A percentile compares a stretch with the other conserved stretches of the same genome.
Conservation (phyloP, 495 filamentous ascomycete species). For the Apiosordaria backusii region DNA sequence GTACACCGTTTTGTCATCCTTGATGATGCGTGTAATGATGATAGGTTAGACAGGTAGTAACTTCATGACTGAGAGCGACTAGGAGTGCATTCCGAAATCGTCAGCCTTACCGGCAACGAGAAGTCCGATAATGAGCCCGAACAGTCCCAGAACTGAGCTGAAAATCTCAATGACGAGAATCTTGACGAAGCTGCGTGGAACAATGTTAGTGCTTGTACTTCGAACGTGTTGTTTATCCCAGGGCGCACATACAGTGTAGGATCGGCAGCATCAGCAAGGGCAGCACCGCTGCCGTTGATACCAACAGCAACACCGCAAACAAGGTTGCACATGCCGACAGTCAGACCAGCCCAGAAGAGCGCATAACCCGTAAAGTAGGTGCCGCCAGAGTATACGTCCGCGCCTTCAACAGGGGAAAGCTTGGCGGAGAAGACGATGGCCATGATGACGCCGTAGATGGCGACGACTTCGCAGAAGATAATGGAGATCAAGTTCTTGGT, state of each 20-base stretch:
- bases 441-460: conserved; percentile 99
- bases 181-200: conserved; percentile 77
- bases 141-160: conserved; percentile 96
- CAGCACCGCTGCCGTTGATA: conserved; percentile 96
- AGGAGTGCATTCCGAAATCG: conserved; percentile 52
- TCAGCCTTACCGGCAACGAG: conserved; percentile 76
- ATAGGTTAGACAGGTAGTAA: background rate
- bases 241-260: conserved; percentile 69
- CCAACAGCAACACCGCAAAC: conserved; percentile 96
- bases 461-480: conserved; percentile 99
- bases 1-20: conserved; percentile 7
- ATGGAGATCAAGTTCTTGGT: conserved; percentile 99
- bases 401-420: conserved; percentile 61
- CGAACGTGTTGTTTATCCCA: background rate
- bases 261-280: conserved; percentile 93
- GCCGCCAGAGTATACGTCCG: conserved; percentile 61
- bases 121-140: conserved; percentile 92
- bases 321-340: conserved; percentile 91
- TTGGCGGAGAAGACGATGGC: conserved; percentile 95
- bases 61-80: background rate
- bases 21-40: conserved; percentile 1
- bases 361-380: conserved; percentile 96
- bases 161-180: conserved; percentile 99
- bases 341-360: conserved; percentile 91
- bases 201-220: conserved; percentile 22